phyloP scores from a whole-genome alignment of 371 early-diverging fungal genomes.

The Mucor saturninus region DNA sequence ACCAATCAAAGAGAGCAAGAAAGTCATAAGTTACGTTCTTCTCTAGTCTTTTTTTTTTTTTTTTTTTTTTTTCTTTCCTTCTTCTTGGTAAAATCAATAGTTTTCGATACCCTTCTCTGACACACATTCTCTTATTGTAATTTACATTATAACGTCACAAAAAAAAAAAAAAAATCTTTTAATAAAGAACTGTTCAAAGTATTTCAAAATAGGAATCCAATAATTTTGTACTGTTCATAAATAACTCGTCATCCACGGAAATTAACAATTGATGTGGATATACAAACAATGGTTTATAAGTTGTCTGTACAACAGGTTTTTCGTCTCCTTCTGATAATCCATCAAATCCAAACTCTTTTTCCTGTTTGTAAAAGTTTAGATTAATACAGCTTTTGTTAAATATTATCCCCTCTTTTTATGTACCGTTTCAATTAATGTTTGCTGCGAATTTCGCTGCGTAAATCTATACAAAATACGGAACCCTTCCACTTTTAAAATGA shows the following conservation, averaged over 20 bases:
- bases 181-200: background rate
- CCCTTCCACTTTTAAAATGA: conserved; percentile 14
- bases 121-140: background rate
- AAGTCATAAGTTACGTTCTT: background rate
- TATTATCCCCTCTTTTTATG: background rate
- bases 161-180: conserved; percentile 1
- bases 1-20: conserved; percentile 6
- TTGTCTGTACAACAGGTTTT: conserved; percentile 19
- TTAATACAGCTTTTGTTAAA: background rate
- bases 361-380: conserved; percentile 2
- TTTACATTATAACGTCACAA: background rate
- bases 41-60: background rate
- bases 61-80: background rate
- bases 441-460: conserved; percentile 10
- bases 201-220: conserved; percentile 27
- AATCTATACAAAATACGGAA: conserved; percentile 29
- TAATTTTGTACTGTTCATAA: conserved; percentile 4
- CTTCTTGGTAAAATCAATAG: too few relatives aligned
- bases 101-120: background rate
- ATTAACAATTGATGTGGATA: conserved; percentile 27
- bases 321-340: conserved; percentile 12
- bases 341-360: conserved; percentile 18
- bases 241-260: conserved; percentile 23
- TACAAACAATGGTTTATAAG: conserved; percentile 13
- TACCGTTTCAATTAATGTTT: conserved; percentile 23